Conservation (phyloP, 2,329 filamentous ascomycete species). For the Peltaster fructicola region DNA sequence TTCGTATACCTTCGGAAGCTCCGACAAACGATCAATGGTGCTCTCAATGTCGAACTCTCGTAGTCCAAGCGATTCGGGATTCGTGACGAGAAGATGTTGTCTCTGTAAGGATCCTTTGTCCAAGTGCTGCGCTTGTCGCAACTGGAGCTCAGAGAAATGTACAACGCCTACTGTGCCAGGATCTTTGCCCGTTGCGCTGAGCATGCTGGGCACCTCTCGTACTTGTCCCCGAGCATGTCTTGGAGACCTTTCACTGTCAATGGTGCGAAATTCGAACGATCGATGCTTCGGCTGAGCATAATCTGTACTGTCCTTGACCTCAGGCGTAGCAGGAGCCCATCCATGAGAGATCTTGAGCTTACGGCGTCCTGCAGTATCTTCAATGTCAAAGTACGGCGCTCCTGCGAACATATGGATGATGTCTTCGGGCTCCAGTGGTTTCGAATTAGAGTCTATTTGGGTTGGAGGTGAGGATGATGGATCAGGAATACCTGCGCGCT, state of each 20-base stretch:
- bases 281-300: constrained; percentile 6
- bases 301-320: constrained; percentile 4
- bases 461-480: too few species aligned
- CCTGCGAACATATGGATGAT: constrained; percentile 13
- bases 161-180: constrained; percentile 29
- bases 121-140: constrained; percentile 16
- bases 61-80: constrained; percentile 12
- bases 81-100: constrained; percentile 7
- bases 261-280: constrained; percentile 8
- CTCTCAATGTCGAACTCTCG: constrained; percentile 7
- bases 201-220: constrained; percentile 33
- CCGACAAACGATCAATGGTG: constrained; percentile 10
- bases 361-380: constrained; percentile 5
- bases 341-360: constrained; percentile 4
- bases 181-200: constrained; percentile 27
- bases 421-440: constrained; percentile 7
- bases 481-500: too few species aligned
- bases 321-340: constrained; percentile 3
- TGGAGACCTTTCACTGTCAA: constrained; percentile 3
- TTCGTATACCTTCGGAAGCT: constrained; percentile 7
- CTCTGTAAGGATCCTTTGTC: constrained; percentile 7
- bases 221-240: constrained; percentile 2
- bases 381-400: constrained; percentile 13
- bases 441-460: constrained; percentile 2
- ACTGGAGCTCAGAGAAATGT: constrained; percentile 30